Percentiles rank a stretch among this genome's conserved stretches.
Evolutionary conservation across 2,329 filamentous ascomycete species (phyloP).

Genomic region (Fusarium bulbicola): DNA sequence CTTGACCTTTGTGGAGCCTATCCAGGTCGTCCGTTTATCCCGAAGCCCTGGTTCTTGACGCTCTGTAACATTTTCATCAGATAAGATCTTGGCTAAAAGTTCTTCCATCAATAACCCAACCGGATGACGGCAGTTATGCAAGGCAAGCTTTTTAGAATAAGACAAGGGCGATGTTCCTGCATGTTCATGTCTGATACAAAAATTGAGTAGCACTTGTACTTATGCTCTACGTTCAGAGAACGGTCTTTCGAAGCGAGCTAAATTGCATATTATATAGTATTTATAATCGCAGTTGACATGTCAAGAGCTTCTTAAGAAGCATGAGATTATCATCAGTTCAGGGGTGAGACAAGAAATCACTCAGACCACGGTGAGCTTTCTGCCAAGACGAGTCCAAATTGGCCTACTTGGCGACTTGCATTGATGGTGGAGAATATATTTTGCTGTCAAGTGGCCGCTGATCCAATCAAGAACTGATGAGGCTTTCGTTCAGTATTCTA

Average conservation of each 20-base stretch:
- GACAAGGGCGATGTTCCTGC: neutral
- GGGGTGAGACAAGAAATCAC: neutral
- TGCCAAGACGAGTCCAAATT: neutral
- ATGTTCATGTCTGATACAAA: neutral
- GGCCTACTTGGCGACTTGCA: neutral
- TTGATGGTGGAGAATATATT: neutral
- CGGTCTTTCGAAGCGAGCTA: neutral
- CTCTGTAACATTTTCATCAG: neutral
- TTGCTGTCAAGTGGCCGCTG: neutral
- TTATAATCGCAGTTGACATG: neutral
- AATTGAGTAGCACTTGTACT: neutral
- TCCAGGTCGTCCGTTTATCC: neutral
- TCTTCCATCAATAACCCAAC: neutral
- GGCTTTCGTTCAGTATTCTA: neutral
- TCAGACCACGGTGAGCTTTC: neutral
- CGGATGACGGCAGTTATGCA: neutral
- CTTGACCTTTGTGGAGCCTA: neutral
- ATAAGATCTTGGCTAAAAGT: conserved; percentile 17
- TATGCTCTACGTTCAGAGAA: neutral
- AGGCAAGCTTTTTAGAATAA: neutral
- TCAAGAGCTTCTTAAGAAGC: neutral
- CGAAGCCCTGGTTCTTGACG: neutral
- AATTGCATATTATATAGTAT: neutral
- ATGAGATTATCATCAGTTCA: neutral
- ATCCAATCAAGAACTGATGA: neutral